phyloP scores from a whole-genome alignment of 805 yeast genomes.

The Metschnikowia cubensis region DNA sequence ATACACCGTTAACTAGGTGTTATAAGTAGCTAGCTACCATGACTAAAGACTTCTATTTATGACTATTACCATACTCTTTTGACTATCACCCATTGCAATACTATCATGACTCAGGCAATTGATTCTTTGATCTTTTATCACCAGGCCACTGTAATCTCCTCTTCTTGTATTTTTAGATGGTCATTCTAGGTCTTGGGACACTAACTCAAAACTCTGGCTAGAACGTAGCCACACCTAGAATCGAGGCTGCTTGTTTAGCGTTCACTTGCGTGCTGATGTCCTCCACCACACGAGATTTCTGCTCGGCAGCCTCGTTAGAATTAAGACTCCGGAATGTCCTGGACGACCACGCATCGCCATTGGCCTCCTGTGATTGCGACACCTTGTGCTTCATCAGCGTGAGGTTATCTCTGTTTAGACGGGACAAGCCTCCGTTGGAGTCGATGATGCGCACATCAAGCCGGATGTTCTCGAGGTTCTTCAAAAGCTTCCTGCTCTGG shows the following conservation, averaged over 20 bases:
- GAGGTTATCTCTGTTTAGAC: slow-evolving; percentile 71
- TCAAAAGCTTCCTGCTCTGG: slow-evolving; percentile 76
- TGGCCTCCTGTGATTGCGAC: slow-evolving; percentile 39
- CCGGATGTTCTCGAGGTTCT: slow-evolving; percentile 67
- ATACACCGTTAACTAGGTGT: slow-evolving; percentile 21
- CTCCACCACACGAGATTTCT: slow-evolving; percentile 4
- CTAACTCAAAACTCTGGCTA: slow-evolving; percentile 18
- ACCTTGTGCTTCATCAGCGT: slow-evolving; percentile 43
- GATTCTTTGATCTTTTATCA: not conserved
- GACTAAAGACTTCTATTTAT: not conserved
- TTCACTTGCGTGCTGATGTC: slow-evolving; percentile 45
- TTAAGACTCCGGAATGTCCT: slow-evolving; percentile 34
- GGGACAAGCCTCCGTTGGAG: slow-evolving; percentile 71
- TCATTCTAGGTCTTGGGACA: too few species aligned
- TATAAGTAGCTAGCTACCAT: not conserved
- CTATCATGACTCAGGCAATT: not conserved
- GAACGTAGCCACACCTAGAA: slow-evolving; percentile 75
- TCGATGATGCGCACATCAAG: slow-evolving; percentile 72
- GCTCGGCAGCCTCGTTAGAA: slow-evolving; percentile 26
- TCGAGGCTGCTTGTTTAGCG: slow-evolving; percentile 78
- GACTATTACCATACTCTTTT: too few species aligned
- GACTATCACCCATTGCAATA: too few species aligned
- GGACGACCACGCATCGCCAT: slow-evolving; percentile 45
- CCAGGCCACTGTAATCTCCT: not conserved
- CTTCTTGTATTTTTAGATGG: too few species aligned